Percentiles rank a stretch among this genome's conserved stretches.
phyloP scores from a whole-genome alignment of 148 eudicot species.

The Beta vulgaris region DNA sequence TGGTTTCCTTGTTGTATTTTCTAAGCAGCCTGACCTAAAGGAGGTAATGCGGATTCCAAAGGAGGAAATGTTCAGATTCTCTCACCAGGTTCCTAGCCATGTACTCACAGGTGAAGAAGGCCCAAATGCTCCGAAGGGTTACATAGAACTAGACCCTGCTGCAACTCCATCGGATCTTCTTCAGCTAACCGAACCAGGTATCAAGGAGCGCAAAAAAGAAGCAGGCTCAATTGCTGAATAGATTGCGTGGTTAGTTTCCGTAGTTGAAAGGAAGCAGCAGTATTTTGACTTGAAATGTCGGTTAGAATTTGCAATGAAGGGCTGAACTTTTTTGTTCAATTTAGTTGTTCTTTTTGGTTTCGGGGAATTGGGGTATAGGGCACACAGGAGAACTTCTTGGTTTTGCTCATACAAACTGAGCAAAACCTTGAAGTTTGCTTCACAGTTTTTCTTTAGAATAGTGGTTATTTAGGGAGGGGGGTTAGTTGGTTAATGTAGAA shows the following conservation, averaged over 20 bases:
- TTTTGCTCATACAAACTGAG: constrained; percentile 14
- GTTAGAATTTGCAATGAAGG: not conserved
- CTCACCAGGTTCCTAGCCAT: constrained; percentile 59
- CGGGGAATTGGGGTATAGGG: constrained; percentile 26
- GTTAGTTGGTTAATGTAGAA: constrained; percentile 24
- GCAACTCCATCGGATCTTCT: constrained; percentile 57
- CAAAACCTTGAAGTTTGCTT: constrained; percentile 17
- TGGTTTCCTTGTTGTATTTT: constrained; percentile 51
- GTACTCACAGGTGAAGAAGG: constrained; percentile 48
- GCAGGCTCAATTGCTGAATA: constrained; percentile 1
- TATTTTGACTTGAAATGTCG: constrained; percentile 21
- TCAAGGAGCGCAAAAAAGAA: constrained; percentile 9
- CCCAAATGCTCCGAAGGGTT: constrained; percentile 49
- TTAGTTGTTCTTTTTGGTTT: not conserved
- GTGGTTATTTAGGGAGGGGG: constrained; percentile 15
- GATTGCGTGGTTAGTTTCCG: not conserved
- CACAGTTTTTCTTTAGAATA: constrained; percentile 3
- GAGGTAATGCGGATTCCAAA: constrained; percentile 42
- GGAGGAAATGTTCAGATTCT: constrained; percentile 64
- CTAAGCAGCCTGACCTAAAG: constrained; percentile 31
- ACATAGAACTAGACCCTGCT: constrained; percentile 69
- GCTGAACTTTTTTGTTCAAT: constrained; percentile 1
- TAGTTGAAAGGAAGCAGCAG: not conserved
- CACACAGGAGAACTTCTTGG: constrained; percentile 22
- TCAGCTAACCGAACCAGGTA: constrained; percentile 26